A percentile compares a stretch with the other conserved stretches of the same genome.
Conservation (phyloP, 2,329 filamentous ascomycete species). For the Pestalotiopsis sp. region DNA sequence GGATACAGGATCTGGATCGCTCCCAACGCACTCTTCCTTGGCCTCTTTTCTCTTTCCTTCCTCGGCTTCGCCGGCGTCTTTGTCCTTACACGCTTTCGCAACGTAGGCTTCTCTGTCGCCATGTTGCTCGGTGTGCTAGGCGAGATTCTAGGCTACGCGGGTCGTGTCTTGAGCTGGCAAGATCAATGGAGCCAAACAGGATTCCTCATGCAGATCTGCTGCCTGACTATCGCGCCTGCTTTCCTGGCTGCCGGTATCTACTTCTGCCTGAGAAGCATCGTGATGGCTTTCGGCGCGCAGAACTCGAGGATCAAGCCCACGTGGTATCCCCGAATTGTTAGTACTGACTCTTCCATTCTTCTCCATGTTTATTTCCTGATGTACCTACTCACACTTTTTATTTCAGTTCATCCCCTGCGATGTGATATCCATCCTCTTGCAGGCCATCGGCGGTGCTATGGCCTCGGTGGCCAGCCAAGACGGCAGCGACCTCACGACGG, state of each 20-base stretch:
- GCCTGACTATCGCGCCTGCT: conserved; percentile 64
- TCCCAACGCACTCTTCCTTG: conserved; percentile 53
- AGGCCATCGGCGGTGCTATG: conserved; percentile 60
- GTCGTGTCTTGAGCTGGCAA: conserved; percentile 53
- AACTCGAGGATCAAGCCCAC: conserved; percentile 48
- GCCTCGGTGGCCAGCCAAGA: conserved; percentile 43
- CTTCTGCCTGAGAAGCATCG: conserved; percentile 55
- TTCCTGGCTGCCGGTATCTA: conserved; percentile 67
- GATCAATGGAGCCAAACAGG: conserved; percentile 50
- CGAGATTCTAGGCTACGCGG: conserved; percentile 61
- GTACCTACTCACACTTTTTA: neutral
- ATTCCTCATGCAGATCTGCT: conserved; percentile 59
- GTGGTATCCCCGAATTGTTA: conserved; percentile 49
- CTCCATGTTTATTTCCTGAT: neutral
- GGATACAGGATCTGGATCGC: conserved; percentile 53
- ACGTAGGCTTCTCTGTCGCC: conserved; percentile 50
- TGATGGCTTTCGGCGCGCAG: conserved; percentile 46
- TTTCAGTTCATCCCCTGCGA: conserved; percentile 63
- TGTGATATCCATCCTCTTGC: conserved; percentile 59
- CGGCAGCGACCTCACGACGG: conserved; percentile 34
- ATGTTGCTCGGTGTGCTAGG: conserved; percentile 53
- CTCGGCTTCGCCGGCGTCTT: conserved; percentile 49
- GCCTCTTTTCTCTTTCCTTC: conserved; percentile 27
- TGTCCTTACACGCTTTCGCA: conserved; percentile 42
- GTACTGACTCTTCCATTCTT: conserved; percentile 16